Evolutionary conservation across 495 filamentous ascomycete genomes (phyloP).

Genomic region (Aspergillus coremiiformis): DNA sequence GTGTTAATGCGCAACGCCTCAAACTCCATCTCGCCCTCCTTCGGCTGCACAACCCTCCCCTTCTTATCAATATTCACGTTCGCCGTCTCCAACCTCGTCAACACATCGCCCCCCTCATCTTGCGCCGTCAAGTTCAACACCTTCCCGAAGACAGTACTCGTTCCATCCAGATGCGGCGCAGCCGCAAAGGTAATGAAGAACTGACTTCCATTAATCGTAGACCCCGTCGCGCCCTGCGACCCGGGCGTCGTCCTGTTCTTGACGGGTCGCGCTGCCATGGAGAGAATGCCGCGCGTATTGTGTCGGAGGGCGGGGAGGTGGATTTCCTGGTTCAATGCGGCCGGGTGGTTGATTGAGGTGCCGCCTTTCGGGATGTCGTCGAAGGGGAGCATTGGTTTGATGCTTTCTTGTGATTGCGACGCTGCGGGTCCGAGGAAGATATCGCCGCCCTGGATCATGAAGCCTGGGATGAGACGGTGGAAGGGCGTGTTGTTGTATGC

Average conservation of each 20-base stretch:
- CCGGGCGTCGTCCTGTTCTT: constrained; percentile 50
- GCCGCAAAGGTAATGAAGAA: constrained; percentile 86
- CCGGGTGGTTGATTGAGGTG: constrained; percentile 72
- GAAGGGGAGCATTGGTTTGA: constrained; percentile 37
- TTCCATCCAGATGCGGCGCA: constrained; percentile 86
- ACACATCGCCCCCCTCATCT: constrained; percentile 41
- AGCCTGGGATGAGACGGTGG: constrained; percentile 80
- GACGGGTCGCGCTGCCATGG: constrained; percentile 78
- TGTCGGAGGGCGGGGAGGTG: constrained; percentile 69
- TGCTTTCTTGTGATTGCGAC: constrained; percentile 25
- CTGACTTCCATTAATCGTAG: constrained; percentile 84
- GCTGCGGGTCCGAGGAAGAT: constrained; percentile 55
- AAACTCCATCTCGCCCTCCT: constrained; percentile 36
- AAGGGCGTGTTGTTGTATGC: constrained; percentile 87
- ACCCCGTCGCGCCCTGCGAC: constrained; percentile 41
- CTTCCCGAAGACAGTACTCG: constrained; percentile 90
- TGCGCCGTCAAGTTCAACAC: constrained; percentile 47
- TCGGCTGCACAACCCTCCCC: constrained; percentile 57
- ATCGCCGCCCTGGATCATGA: constrained; percentile 89
- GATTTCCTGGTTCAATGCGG: constrained; percentile 86
- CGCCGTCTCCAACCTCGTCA: constrained; percentile 60
- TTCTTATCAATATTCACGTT: constrained; percentile 89
- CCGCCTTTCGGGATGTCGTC: constrained; percentile 64
- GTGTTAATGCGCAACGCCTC: constrained; percentile 59
- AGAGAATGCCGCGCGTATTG: constrained; percentile 76